Evolutionary conservation across 192 early-diverging fungal species (phyloP).

Genomic region (Haplosporangium gracile): DNA sequence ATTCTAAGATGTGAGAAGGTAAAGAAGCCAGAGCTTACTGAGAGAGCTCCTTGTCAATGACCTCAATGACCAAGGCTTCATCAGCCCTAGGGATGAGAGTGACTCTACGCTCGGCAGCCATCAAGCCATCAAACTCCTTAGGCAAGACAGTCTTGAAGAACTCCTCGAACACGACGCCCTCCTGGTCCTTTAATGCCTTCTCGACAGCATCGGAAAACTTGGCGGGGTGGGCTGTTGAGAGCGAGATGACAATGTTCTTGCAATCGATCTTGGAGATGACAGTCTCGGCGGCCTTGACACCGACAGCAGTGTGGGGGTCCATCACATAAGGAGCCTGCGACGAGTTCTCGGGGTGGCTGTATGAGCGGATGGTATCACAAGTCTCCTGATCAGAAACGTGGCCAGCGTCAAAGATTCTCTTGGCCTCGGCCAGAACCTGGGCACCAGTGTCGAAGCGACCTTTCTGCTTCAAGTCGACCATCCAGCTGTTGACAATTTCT

Average conservation of each 20-base stretch:
- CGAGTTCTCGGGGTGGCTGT: constrained; percentile 66
- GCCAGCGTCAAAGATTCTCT: constrained; percentile 79
- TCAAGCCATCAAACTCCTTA: constrained; percentile 74
- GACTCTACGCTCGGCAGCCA: constrained; percentile 79
- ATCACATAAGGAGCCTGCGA: constrained; percentile 78
- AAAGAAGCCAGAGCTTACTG: neutral
- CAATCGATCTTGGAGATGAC: constrained; percentile 19
- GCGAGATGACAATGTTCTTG: constrained; percentile 63
- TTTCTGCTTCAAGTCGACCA: constrained; percentile 78
- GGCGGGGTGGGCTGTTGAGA: constrained; percentile 95
- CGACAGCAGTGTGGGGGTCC: constrained; percentile 98
- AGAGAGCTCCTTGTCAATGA: constrained; percentile 65
- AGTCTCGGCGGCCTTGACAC: constrained; percentile 86
- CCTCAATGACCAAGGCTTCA: constrained; percentile 63
- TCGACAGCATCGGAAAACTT: constrained; percentile 96
- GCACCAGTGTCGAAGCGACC: constrained; percentile 81
- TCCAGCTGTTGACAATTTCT: constrained; percentile 75
- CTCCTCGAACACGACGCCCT: constrained; percentile 66
- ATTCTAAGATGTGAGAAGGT: neutral
- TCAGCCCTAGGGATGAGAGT: constrained; percentile 64
- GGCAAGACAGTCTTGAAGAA: constrained; percentile 72
- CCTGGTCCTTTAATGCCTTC: constrained; percentile 70
- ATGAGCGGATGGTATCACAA: constrained; percentile 77
- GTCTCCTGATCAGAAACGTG: constrained; percentile 82
- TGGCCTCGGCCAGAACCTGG: constrained; percentile 73